Base-by-base conservation (phyloP, 345 rosid species). In the Citrus hindsii region DNA sequence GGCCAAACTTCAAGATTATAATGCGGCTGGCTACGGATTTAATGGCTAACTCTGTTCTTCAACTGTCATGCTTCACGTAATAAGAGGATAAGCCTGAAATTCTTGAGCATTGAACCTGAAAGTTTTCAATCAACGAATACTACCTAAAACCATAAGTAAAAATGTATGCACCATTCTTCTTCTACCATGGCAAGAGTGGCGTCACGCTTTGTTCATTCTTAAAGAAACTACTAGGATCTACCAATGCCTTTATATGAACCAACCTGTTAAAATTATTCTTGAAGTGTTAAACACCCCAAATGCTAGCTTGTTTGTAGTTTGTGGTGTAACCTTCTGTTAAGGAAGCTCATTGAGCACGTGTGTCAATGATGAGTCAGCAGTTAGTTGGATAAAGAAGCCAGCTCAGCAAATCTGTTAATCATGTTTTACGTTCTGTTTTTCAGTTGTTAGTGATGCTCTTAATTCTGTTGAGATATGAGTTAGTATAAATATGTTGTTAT, bases 151-250 rank as follows among this genome's bases (percentile, higher is more conserved):
- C 7, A 14, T 16, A 14, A 48, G 58, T 3, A 61, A 27, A 28
- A 27, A 48, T 37, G 0, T 42, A 68, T 38, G 16, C 6, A 13
- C 53, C 4, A 12, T n/a, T n/a, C n/a, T 27, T 38, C 22, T 42
- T 38, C 12, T 21, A 6, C 14, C 40, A 24, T 14, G 38, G 24
- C 2, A 77, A 81, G 30, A 80, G 76, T 4, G 84, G 81, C 1
- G 92, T 94, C 25, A 92, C 79, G 33, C 94, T 91, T 80, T 92
- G 97, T 37, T 91, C 97, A 65, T 89, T 85, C 42, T 87, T 82
- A 51, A 92, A 92, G 80, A 92, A 86, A 56, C 90, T 89, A 0
- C 28, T 73, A 10, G 90, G 96, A 76, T 90, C 97, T 46, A 93
- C 82, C 62, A 22, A 74, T 2, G 92, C 69, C 82, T 93, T 91